Evolutionary conservation across 441 rosid genomes (phyloP).

Genomic region (Rhodomyrtus psidioides): DNA sequence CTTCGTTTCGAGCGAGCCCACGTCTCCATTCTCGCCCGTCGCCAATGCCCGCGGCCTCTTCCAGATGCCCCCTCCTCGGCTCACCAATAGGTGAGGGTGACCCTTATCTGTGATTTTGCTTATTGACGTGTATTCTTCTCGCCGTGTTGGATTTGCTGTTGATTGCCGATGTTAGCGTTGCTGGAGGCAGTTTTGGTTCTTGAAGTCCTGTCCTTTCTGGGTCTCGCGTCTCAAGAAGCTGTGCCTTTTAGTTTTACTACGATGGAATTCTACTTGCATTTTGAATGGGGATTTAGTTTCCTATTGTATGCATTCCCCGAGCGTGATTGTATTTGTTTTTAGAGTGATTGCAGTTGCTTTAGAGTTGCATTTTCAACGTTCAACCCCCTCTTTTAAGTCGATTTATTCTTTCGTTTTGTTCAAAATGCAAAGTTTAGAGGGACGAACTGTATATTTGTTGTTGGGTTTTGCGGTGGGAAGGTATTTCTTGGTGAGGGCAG

Average conservation of each 20-base stretch:
- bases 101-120: neutral
- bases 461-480: slow-evolving; percentile 22
- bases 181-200: neutral
- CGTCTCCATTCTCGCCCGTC: neutral
- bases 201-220: neutral
- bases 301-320: neutral
- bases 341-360: neutral
- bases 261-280: neutral
- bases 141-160: neutral
- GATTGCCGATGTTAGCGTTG: neutral
- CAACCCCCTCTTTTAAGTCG: neutral
- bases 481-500: slow-evolving; percentile 84
- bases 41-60: slow-evolving; percentile 60
- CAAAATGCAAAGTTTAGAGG: neutral
- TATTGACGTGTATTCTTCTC: neutral
- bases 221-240: neutral
- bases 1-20: slow-evolving; percentile 10
- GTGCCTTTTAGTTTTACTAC: neutral
- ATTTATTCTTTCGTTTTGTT: neutral
- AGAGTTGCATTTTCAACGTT: neutral
- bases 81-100: slow-evolving; percentile 35
- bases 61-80: slow-evolving; percentile 64
- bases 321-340: no score
- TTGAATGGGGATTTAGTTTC: neutral
- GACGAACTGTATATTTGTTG: neutral